Base-by-base conservation (phyloP, 176 grass and related monocot species). In the Ensete glaucum region DNA sequence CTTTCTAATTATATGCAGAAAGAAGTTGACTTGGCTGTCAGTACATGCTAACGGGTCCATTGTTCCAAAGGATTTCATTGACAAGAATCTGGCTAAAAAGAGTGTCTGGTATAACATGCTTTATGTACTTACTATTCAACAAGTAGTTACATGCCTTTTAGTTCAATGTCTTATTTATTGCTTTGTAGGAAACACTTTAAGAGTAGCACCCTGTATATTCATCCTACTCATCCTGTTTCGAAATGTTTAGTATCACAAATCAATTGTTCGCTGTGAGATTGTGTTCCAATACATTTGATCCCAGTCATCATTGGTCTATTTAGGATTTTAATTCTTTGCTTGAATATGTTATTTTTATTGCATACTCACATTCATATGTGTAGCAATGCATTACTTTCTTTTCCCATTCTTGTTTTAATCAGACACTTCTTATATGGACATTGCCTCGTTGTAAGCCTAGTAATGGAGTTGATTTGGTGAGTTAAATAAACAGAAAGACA, bases 21-120 rank as follows among this genome's bases (percentile, higher is more conserved):
- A 89, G 79, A 85, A 82, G 80, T 60, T 88, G 76, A 85, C 94
- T 49, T 98, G 94, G 94, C 80, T 98, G 81, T 91, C 90, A 77
- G 85, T 89, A 34, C 76, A 93, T 87, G 88, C 90, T 62, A 98
- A 98, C 8, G 94, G 94, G 60, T 83, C 82, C 0, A 66, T 85
- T 27, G 53, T 98, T 64, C 82, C 94, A 22, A 82, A 91, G 24
- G 55, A 22, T 85, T 91, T 87, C 73, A 71, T 85, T 78, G 88
- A 98, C 70, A 98, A 82, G 74, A 55, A 80, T 71, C 75, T 87
- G 62, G 78, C 72, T n/a, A 98, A 91, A 78, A 89, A 88, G 75
- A 67, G 78, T 77, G 85, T 81, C 56, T 98, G 94, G 94, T 91
- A 87, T 81, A 64, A 80, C 76, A 20, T 80, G 0, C 59, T 54